These are phyloP conservation scores for Tirmania nivea DNA, from an alignment of 495 filamentous ascomycete genomes.

Conservation along the genomic window DNA sequence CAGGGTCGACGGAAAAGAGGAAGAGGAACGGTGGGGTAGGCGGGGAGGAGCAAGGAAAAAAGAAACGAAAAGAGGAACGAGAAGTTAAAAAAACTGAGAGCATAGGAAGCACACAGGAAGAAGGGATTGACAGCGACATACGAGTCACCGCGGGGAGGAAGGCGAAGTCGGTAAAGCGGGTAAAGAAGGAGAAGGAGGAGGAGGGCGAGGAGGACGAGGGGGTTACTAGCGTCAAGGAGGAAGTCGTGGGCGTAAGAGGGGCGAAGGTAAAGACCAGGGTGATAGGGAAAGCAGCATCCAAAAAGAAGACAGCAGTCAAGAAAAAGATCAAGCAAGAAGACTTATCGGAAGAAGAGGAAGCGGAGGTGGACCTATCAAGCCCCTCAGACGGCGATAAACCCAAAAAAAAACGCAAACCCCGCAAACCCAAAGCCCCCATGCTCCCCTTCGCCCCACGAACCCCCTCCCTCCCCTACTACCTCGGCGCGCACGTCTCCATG, in stretches of 20 bases:
- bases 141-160: conserved; percentile 1
- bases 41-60: too few species aligned
- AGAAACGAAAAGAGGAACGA: too few species aligned
- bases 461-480: conserved; percentile 49
- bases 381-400: conserved; percentile 24
- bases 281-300: neutral
- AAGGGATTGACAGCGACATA: too few species aligned
- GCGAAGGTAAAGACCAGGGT: too few species aligned
- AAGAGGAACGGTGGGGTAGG: too few species aligned
- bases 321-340: neutral
- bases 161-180: conserved; percentile 15
- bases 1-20: too few species aligned
- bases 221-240: conserved; percentile 29
- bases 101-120: too few species aligned
- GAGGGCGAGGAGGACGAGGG: conserved; percentile 1
- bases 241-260: conserved; percentile 13
- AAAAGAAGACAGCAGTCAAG: neutral
- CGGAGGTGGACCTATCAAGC: conserved; percentile 2
- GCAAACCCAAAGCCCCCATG: conserved; percentile 24
- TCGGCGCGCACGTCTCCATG: conserved; percentile 78
- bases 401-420: conserved; percentile 25
- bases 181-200: conserved; percentile 14
- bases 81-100: too few species aligned
- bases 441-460: conserved; percentile 52
- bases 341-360: neutral